Conservation (phyloP, 2,329 filamentous ascomycete genomes). For the Apiospora malaysiana region DNA sequence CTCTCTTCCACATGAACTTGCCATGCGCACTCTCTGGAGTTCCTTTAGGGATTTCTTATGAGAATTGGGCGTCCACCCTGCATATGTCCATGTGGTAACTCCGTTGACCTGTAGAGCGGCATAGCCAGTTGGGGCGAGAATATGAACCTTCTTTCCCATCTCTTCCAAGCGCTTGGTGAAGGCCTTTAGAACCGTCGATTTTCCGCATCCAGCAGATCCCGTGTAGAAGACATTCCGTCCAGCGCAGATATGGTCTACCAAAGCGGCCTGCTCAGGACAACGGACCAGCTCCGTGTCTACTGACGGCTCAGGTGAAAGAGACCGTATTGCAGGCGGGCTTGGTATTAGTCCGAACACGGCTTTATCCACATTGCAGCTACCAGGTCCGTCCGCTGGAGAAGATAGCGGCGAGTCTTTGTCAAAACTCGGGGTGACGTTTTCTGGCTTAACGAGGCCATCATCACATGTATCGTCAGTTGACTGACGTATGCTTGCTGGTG, state of each 20-base stretch:
- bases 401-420: neutral
- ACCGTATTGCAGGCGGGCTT: neutral
- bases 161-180: conserved; percentile 48
- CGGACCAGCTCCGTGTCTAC: conserved; percentile 39
- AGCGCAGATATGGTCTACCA: conserved; percentile 56
- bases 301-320: neutral
- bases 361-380: neutral
- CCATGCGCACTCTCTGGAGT: conserved; percentile 40
- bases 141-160: conserved; percentile 47
- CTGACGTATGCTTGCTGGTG: neutral
- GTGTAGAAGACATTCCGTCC: conserved; percentile 68
- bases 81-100: conserved; percentile 61
- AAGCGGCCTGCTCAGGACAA: conserved; percentile 51
- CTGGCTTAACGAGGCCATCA: neutral
- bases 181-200: conserved; percentile 59
- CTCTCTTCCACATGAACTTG: conserved; percentile 42
- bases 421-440: neutral
- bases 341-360: neutral
- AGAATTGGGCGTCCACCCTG: conserved; percentile 36
- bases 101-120: conserved; percentile 64
- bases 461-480: neutral
- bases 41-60: conserved; percentile 46
- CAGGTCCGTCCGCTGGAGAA: neutral
- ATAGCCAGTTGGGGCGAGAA: conserved; percentile 65
- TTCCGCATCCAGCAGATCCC: conserved; percentile 66